Percentiles rank a stretch among this genome's conserved stretches.
phyloP scores from a whole-genome alignment of 1,284 basidiomycete genomes.

The Naganishia liquefaciens region DNA sequence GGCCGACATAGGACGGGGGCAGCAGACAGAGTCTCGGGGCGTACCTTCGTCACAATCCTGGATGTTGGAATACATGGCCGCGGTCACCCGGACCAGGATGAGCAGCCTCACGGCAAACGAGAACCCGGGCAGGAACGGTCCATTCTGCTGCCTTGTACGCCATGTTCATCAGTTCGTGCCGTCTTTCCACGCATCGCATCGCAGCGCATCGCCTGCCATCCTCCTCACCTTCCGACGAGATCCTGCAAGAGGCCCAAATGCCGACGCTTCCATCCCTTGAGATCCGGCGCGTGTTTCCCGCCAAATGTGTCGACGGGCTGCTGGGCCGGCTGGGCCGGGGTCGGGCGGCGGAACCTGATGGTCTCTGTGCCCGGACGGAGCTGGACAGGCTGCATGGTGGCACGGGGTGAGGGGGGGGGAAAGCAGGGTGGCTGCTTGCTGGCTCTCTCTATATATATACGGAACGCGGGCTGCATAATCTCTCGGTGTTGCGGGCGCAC shows the following conservation, averaged over 20 bases:
- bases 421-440: neutral
- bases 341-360: conserved; percentile 50
- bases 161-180: neutral
- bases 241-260: conserved; percentile 54
- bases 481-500: neutral
- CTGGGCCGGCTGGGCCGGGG: conserved; percentile 45
- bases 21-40: neutral
- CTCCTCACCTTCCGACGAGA: conserved; percentile 48
- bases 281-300: conserved; percentile 37
- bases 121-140: conserved; percentile 79
- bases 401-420: neutral
- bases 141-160: conserved; percentile 40
- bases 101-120: conserved; percentile 79
- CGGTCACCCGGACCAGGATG: conserved; percentile 76
- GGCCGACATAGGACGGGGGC: neutral
- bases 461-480: neutral
- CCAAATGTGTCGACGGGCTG: conserved; percentile 44
- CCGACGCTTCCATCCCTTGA: conserved; percentile 49
- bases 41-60: conserved; percentile 95
- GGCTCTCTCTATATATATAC: too few relatives aligned
- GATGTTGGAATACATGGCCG: conserved; percentile 93
- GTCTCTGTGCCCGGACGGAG: conserved; percentile 49
- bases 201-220: too few relatives aligned
- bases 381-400: neutral
- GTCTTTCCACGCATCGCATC: neutral